Base-by-base conservation (phyloP, 768 basidiomycete genomes). In the Termitomyces eurrhizus region DNA sequence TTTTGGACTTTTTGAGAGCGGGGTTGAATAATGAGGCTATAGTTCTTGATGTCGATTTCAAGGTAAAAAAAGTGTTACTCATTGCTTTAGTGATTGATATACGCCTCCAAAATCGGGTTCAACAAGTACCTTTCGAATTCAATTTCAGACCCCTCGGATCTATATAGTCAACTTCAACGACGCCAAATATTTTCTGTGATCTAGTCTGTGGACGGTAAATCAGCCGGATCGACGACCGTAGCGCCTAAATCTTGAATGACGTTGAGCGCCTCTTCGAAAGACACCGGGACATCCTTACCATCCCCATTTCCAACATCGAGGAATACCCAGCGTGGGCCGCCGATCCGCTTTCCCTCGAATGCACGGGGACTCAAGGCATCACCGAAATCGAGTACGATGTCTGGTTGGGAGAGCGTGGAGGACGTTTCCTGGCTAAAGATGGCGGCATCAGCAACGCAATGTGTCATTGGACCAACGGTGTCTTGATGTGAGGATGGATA, bases 201-300 rank as follows among this genome's bases (percentile, higher is more conserved):
- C 61, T 83, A 84, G 1, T 79, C 75, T 2, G 80, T 80, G 39
- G 81, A 80, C 0, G 84, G 80, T 13, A 89, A 69, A 59, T 87
- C 83, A 2, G 85, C 82, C 1, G 85, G 84, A 65, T 89, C 87
- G 6, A 88, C 76, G 5, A 89, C 74, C 1, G 80, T 78, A 1
- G 81, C 80, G 1, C 82, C 82, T 2, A 83, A 70, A 4, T 62
- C 61, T 39, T 69, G 66, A 9, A 83, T 71, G 0, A 71, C 73
- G 4, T 65, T 35, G 48, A 83, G 64, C 0, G 79, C 78, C 32
- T 68, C 37, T 39, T 79, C 74, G 56, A 82, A 81, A 2, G 72
- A 35, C 3, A 29, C 29, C 29, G 1, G 4, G 29, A 29, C 29
- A 29, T 29, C 29, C 29, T 29, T 29, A 4, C 29, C 1, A 29